Base-by-base conservation (phyloP, 768 basidiomycete genomes). In the Panellus pusillus region DNA sequence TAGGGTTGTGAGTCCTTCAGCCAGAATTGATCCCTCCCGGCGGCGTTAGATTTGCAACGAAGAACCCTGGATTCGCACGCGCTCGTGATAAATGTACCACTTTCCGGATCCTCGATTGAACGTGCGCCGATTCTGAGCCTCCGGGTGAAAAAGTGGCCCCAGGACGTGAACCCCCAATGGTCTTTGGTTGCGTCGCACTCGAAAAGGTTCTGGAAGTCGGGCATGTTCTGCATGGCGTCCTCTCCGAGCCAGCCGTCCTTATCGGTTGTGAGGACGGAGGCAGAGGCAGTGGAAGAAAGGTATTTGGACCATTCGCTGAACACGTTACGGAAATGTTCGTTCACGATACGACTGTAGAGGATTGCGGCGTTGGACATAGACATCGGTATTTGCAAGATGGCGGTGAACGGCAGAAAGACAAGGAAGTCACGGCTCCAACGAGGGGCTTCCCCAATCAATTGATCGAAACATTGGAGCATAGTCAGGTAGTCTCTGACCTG, bases 141-240 rank as follows among this genome's bases (percentile, higher is more conserved):
- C 1, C 82, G 64, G 18, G 68, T 76, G 64, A 87, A 87, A 71
- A 82, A 84, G 58, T 79, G 72, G 50, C 84, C 83, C 80, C 68
- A 81, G 44, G 74, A 75, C 0, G 7, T 65, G 64, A 67, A 81
- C 0, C 84, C 83, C 55, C 74, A 66, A 54, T 80, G 31, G 32
- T 3, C 7, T 14, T 35, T 35, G 9, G 32, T 18, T 9, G 39
- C 5, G 9, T 40, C 39, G 39, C 39, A 40, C 39, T 17, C 39
- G 19, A 40, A 40, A 3, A 40, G 4, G 39, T 14, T 20, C 17
- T 17, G n/a, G 9, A 40, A 40, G 39, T 9, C 39, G 9, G 39
- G 39, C 39, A 40, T 40, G 39, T 40, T 40, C 3, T 40, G 5
- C 39, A 40, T 40, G 19, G 39, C 39, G 2, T n/a, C 17, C 9